Evolutionary conservation across 805 yeast genomes (phyloP), one percentile per base, ranked within the genome.

Genomic region (Danielia oregonensis): DNA sequence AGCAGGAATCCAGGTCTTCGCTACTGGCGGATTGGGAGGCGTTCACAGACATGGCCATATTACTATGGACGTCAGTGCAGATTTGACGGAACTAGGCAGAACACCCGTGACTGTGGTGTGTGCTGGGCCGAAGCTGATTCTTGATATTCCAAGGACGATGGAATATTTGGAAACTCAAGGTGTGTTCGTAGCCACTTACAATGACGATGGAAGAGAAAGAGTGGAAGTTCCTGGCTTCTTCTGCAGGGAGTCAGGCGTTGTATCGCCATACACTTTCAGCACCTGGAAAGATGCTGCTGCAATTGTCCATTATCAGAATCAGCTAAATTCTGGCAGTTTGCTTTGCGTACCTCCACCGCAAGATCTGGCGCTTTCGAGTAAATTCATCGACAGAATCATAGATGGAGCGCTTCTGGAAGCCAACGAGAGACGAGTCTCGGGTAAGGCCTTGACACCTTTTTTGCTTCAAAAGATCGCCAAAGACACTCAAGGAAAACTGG

Each of bases 21-120:
- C 94, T 1, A 88, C 96, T 2, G 96, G 96, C 21, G 96, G 96
- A 1, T 68, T 87, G 13, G 96, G 96, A 14, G 96, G 96, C 14
- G 95, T 86, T 8, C 95, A 87, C 49, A 71, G 86, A 36, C 84
- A 83, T 6, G 91, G 84, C 14, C 82, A 83, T 36, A 44, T 60
- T 18, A 77, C 88, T 2, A 73, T 86, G 79, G 96, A 87, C 56
- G 68, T 87, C 16, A 79, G 89, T 48, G 95, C 95, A 2, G 96
- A 87, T 57, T 70, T 87, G 42, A 89, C 86, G 32, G 96, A 87
- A 52, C 65, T 88, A 35, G 82, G 88, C 1, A 69, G 79, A 37
- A 88, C 95, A 0, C 86, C 89, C 0, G 87, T 87, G 1, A 79
- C 87, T 0, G 96, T 87, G n/a, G 89, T 87, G 7, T 87, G 96